A percentile compares a stretch with the other conserved stretches of the same genome.
These are phyloP conservation scores for Polyplosphaeria fusca DNA, from an alignment of 495 filamentous ascomycete species.

Conservation along the genomic window DNA sequence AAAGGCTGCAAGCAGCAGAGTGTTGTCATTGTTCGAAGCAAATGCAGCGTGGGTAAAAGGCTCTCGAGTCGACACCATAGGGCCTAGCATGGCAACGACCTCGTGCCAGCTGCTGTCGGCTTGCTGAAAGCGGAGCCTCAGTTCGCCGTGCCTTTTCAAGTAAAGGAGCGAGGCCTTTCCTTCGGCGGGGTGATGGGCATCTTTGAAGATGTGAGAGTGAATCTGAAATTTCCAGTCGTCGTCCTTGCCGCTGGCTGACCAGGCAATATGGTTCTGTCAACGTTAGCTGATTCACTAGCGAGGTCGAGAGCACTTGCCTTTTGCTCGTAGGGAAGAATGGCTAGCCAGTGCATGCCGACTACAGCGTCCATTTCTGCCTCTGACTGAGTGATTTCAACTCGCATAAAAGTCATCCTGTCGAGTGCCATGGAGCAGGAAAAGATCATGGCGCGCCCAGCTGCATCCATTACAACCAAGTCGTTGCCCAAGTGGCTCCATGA, in stretches of 20 bases:
- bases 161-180: slow-evolving; percentile 66
- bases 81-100: slow-evolving; percentile 65
- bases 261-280: slow-evolving; percentile 30
- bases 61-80: slow-evolving; percentile 62
- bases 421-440: slow-evolving; percentile 59
- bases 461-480: slow-evolving; percentile 76
- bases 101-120: slow-evolving; percentile 65
- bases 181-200: slow-evolving; percentile 64
- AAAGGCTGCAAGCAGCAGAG: slow-evolving; percentile 38
- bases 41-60: slow-evolving; percentile 77
- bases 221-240: slow-evolving; percentile 51
- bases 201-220: slow-evolving; percentile 50
- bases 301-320: slow-evolving; percentile 40
- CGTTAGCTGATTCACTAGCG: slow-evolving; percentile 28
- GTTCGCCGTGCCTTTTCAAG: slow-evolving; percentile 65
- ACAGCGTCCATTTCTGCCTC: slow-evolving; percentile 69
- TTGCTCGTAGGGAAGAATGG: slow-evolving; percentile 44
- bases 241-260: slow-evolving; percentile 25
- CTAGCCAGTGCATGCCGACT: slow-evolving; percentile 81
- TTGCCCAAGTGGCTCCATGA: slow-evolving; percentile 70
- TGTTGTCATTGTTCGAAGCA: slow-evolving; percentile 59
- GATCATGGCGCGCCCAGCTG: slow-evolving; percentile 68
- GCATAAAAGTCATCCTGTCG: slow-evolving; percentile 59
- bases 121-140: slow-evolving; percentile 70
- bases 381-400: slow-evolving; percentile 56